phyloP scores from a whole-genome alignment of 2,329 filamentous ascomycete species.

The Neobulgaria alba region DNA sequence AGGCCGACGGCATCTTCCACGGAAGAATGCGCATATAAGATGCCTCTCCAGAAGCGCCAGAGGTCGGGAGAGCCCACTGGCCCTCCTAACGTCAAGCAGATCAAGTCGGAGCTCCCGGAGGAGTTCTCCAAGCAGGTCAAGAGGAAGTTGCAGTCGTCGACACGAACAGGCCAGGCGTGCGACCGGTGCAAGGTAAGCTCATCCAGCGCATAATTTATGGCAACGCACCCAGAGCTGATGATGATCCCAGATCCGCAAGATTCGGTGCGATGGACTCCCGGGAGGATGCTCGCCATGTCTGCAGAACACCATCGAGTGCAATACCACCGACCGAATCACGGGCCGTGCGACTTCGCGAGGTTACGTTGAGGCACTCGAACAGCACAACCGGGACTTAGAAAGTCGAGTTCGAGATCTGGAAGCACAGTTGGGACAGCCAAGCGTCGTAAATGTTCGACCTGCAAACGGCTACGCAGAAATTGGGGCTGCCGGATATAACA shows the following conservation, averaged over 20 bases:
- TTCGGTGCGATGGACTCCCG: slow-evolving; percentile 72
- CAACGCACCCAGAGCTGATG: no score
- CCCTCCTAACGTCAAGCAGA: slow-evolving; percentile 19
- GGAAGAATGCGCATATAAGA: no score
- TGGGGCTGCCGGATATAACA: slow-evolving; percentile 8
- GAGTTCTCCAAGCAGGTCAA: slow-evolving; percentile 35
- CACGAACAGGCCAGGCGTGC: slow-evolving; percentile 74
- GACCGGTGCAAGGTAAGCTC: slow-evolving; percentile 74
- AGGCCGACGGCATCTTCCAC: no score
- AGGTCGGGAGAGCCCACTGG: no score
- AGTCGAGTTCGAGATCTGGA: slow-evolving; percentile 61
- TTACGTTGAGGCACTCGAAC: slow-evolving; percentile 69
- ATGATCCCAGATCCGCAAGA: slow-evolving; percentile 61
- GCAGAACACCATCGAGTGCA: slow-evolving; percentile 66
- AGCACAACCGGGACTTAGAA: slow-evolving; percentile 59
- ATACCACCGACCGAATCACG: slow-evolving; percentile 79
- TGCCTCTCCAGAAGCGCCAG: no score
- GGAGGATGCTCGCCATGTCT: slow-evolving; percentile 77
- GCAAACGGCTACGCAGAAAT: slow-evolving; percentile 23
- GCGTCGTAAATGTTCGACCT: slow-evolving; percentile 48
- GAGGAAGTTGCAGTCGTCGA: slow-evolving; percentile 43
- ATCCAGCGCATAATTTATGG: no score
- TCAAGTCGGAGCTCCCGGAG: slow-evolving; percentile 24
- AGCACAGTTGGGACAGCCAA: slow-evolving; percentile 50
- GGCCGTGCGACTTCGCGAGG: slow-evolving; percentile 72